These are phyloP conservation scores for Toxoplasma gondii DNA, from an alignment of 169 alveolate species.

Conservation along the genomic window DNA sequence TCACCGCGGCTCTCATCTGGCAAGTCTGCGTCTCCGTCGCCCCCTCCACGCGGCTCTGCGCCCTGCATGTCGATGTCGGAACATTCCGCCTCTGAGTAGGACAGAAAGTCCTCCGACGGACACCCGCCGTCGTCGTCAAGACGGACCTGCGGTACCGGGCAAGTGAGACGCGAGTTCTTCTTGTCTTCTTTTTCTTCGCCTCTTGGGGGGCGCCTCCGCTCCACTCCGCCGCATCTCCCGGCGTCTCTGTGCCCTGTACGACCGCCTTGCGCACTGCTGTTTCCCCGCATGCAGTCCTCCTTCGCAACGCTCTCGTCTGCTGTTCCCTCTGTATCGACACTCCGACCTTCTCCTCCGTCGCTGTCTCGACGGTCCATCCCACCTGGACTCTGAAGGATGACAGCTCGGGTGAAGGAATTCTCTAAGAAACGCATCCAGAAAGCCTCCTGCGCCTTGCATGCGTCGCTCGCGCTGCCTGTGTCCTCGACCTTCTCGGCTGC, in stretches of 20 bases:
- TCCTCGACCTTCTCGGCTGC: too few relatives aligned
- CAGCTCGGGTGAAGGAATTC: too few relatives aligned
- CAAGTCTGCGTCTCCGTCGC: background rate
- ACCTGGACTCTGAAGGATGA: too few relatives aligned
- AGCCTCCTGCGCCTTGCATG: too few relatives aligned
- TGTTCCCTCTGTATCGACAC: too few relatives aligned
- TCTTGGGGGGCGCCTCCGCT: background rate
- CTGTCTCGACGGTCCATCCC: too few relatives aligned
- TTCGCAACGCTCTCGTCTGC: too few relatives aligned
- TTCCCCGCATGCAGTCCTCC: too few relatives aligned
- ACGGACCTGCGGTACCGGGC: background rate
- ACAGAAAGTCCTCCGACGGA: background rate
- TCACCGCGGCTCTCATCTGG: background rate
- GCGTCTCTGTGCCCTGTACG: background rate
- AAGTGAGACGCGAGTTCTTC: background rate
- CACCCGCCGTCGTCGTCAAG: slow-evolving; percentile 23
- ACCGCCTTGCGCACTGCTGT: background rate
- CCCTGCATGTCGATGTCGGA: background rate
- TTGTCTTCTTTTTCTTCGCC: background rate
- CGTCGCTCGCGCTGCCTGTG: too few relatives aligned
- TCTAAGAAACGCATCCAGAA: too few relatives aligned
- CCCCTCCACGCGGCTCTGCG: background rate
- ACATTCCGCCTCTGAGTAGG: background rate
- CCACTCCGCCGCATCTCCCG: background rate
- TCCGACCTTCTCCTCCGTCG: too few relatives aligned